Conservation (phyloP, 164 flowering plant species). For the Magnolia sinica region DNA sequence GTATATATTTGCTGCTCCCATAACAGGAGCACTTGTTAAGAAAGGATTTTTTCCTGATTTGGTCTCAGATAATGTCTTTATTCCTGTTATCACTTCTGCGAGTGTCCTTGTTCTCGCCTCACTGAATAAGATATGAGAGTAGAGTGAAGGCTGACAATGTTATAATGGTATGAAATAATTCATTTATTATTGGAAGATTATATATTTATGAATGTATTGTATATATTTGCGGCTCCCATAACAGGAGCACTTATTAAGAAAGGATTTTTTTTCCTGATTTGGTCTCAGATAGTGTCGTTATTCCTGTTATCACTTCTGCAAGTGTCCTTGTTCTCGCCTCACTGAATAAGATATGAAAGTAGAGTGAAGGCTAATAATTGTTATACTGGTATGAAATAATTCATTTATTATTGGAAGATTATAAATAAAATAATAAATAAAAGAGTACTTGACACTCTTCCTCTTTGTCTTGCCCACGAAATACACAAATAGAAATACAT, state of each 20-base stretch:
- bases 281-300: conserved; percentile 1
- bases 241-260: not conserved
- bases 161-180: no score
- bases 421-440: no score
- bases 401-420: no score
- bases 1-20: not conserved
- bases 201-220: not conserved
- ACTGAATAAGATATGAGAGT: not conserved
- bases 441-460: no score
- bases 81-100: not conserved
- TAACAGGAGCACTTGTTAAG: not conserved
- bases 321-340: not conserved
- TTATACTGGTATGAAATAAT: no score
- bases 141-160: no score
- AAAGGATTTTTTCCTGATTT: not conserved
- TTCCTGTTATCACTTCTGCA: not conserved
- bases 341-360: not conserved
- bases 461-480: no score
- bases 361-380: no score
- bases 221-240: not conserved
- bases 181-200: no score
- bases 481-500: no score
- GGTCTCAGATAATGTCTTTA: conserved; percentile 3
- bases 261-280: not conserved
- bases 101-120: not conserved